phyloP scores from a whole-genome alignment of 805 yeast species.

The Yarrowia porcina region DNA sequence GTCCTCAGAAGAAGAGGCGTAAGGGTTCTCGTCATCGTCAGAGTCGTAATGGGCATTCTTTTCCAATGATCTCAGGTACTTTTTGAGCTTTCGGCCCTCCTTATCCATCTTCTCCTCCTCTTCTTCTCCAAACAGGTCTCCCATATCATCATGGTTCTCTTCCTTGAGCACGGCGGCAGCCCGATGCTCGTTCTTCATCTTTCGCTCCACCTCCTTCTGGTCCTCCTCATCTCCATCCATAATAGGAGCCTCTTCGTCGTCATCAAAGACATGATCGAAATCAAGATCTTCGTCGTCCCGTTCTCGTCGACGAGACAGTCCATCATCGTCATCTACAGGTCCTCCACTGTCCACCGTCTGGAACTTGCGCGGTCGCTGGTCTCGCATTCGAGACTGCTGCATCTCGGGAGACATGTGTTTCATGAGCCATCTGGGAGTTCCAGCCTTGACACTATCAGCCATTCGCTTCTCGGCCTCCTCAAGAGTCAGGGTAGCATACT shows the following conservation, averaged over 20 bases:
- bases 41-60: slow-evolving; percentile 82
- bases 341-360: slow-evolving; percentile 49
- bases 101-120: slow-evolving; percentile 81
- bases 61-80: slow-evolving; percentile 80
- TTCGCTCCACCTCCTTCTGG: slow-evolving; percentile 75
- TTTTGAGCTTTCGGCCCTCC: slow-evolving; percentile 82
- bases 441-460: slow-evolving; percentile 58
- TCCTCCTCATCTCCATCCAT: slow-evolving; percentile 96
- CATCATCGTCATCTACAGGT: slow-evolving; percentile 40
- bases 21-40: slow-evolving; percentile 75
- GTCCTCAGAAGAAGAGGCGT: slow-evolving; percentile 56
- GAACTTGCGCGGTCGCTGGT: slow-evolving; percentile 42
- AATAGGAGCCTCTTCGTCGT: slow-evolving; percentile 98
- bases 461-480: slow-evolving; percentile 96
- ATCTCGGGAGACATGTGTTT: slow-evolving; percentile 69
- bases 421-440: slow-evolving; percentile 95
- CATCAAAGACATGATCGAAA: slow-evolving; percentile 95
- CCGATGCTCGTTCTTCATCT: slow-evolving; percentile 40
- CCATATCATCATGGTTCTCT: slow-evolving; percentile 54
- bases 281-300: slow-evolving; percentile 91
- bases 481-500: slow-evolving; percentile 85
- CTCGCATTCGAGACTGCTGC: slow-evolving; percentile 50
- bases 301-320: slow-evolving; percentile 47
- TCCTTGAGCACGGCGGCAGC: slow-evolving; percentile 74
- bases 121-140: slow-evolving; percentile 44